Evolutionary conservation across 1,139 yeast genomes (phyloP).

Genomic region (Saccharomyces pastorianus): DNA sequence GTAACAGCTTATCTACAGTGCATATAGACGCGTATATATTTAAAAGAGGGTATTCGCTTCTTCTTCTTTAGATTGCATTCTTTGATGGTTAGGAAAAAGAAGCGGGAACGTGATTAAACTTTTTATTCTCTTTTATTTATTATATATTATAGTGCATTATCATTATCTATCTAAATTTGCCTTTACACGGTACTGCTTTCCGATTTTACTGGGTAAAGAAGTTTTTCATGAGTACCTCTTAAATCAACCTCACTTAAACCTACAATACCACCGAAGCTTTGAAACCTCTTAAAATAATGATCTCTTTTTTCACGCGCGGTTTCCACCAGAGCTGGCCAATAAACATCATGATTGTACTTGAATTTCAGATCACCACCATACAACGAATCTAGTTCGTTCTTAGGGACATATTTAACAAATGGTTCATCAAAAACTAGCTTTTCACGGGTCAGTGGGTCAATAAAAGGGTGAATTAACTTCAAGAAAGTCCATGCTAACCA

Average conservation of each 20-base stretch:
- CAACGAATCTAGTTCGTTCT: slow-evolving; percentile 69
- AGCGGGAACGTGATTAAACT: not conserved
- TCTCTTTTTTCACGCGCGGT: slow-evolving; percentile 50
- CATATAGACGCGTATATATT: not conserved
- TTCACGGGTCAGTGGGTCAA: slow-evolving; percentile 89
- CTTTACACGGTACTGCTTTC: not conserved
- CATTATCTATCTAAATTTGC: not conserved
- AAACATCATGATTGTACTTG: slow-evolving; percentile 66
- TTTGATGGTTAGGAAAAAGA: not conserved
- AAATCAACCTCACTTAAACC: slow-evolving; percentile 81
- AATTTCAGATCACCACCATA: slow-evolving; percentile 82
- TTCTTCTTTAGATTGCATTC: not conserved
- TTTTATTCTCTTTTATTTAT: not conserved
- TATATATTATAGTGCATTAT: slow-evolving; percentile 1
- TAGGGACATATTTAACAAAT: slow-evolving; percentile 71
- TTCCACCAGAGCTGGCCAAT: slow-evolving; percentile 67
- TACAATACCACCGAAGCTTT: slow-evolving; percentile 55
- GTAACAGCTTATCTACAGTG: not conserved
- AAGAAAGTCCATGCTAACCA: slow-evolving; percentile 87
- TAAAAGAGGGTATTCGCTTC: not conserved
- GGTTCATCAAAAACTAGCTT: slow-evolving; percentile 88
- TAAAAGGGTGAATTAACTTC: slow-evolving; percentile 84
- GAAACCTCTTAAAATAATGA: slow-evolving; percentile 54
- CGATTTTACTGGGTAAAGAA: slow-evolving; percentile 35
- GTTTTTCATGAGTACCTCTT: slow-evolving; percentile 47